Conservation (phyloP, 2,329 filamentous ascomycete species). For the Blastomyces percursus region DNA sequence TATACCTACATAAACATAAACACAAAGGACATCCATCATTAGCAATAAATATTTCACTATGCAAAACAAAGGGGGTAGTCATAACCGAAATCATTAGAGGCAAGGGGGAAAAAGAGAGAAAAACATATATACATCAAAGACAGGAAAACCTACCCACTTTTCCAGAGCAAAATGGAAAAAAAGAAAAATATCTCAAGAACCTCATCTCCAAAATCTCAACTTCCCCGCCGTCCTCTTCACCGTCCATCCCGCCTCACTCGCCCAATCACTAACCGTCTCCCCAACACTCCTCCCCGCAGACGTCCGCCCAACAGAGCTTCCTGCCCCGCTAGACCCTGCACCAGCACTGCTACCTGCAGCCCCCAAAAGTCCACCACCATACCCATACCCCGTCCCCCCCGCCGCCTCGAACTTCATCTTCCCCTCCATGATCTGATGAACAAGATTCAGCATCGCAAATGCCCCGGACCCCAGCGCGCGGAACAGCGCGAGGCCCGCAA, state of each 20-base stretch:
- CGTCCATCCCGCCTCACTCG: constrained; percentile 28
- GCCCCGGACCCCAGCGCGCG: constrained; percentile 69
- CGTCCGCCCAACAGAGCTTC: constrained; percentile 11
- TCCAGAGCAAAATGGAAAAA: not conserved
- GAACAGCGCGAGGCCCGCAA: constrained; percentile 78
- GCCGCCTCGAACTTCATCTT: constrained; percentile 50
- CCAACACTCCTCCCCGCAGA: constrained; percentile 22
- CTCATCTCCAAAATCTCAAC: constrained; percentile 33
- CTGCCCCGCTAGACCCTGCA: not conserved
- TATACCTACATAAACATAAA: not conserved
- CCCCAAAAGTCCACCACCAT: constrained; percentile 9
- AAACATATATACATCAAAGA: not conserved
- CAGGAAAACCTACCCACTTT: not conserved
- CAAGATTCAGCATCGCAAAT: constrained; percentile 70
- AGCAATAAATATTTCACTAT: not conserved
- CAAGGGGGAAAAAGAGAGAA: not conserved
- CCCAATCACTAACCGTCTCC: constrained; percentile 26
- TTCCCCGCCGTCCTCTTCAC: constrained; percentile 25
- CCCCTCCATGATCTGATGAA: constrained; percentile 81
- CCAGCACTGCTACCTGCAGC: not conserved
- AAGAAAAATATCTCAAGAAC: not conserved
- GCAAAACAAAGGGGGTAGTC: not conserved
- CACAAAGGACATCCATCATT: not conserved
- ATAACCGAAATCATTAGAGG: not conserved
- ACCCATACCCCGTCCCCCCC: constrained; percentile 8